A percentile compares a stretch with the other conserved stretches of the same genome.
Conservation (phyloP, 352 stramenopile genomes). For the Phytophthora crassamura region DNA sequence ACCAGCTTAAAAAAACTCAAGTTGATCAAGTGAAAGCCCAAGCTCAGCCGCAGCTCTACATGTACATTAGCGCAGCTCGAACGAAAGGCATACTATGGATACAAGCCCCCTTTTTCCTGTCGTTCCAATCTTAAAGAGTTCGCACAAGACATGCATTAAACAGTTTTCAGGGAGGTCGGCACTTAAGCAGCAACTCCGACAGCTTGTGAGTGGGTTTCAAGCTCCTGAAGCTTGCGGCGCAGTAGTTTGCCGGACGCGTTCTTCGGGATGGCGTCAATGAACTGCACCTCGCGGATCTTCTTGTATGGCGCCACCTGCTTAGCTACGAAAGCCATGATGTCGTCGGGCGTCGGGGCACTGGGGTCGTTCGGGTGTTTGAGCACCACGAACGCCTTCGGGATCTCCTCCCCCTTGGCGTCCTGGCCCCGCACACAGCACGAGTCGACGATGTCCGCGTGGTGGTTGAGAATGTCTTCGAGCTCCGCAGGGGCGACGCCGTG, state of each 20-base stretch:
- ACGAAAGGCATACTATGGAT: background rate
- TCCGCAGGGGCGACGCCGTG: conserved; percentile 90
- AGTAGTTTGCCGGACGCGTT: conserved; percentile 90
- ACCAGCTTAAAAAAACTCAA: too few relatives aligned
- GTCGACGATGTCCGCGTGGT: conserved; percentile 74
- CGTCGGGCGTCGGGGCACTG: conserved; percentile 49
- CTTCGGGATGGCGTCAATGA: conserved; percentile 89
- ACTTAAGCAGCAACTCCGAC: background rate
- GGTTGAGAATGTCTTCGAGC: conserved; percentile 89
- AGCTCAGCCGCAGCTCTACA: background rate
- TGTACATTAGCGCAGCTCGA: conserved; percentile 17
- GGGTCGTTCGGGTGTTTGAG: conserved; percentile 45
- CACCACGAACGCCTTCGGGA: conserved; percentile 90
- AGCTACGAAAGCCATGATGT: conserved; percentile 84
- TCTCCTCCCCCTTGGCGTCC: conserved; percentile 77
- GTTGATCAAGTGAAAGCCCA: background rate
- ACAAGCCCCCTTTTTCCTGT: too few relatives aligned
- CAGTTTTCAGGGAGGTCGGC: too few relatives aligned
- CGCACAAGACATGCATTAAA: too few relatives aligned
- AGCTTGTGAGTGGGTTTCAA: conserved; percentile 17
- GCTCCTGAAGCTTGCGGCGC: conserved; percentile 61
- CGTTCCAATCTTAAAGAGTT: too few relatives aligned
- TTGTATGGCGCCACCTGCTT: conserved; percentile 73
- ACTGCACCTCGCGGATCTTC: conserved; percentile 84
- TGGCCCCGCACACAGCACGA: conserved; percentile 58